These are phyloP conservation scores for Fusarium brevicatenulatum DNA, from an alignment of 2,329 filamentous ascomycete species.

Conservation along the genomic window DNA sequence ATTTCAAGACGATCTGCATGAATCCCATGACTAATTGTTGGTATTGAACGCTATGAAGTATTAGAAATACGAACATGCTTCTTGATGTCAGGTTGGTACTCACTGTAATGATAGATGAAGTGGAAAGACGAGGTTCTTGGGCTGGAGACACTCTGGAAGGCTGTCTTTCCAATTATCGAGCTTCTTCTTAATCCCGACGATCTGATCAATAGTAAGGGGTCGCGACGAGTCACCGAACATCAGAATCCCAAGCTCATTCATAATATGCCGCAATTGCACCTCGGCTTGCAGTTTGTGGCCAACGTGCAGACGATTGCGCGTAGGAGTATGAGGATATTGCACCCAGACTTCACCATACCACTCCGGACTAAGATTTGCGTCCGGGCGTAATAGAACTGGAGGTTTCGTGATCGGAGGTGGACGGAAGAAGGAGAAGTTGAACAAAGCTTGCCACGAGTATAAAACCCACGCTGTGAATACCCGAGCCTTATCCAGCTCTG, in stretches of 20 bases:
- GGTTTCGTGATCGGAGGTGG: too few species aligned
- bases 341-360: too few species aligned
- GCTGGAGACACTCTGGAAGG: background rate
- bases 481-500: too few species aligned
- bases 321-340: too few species aligned
- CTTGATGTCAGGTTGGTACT: background rate
- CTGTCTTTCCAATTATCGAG: background rate
- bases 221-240: background rate
- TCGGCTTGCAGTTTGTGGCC: too few species aligned
- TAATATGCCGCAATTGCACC: background rate
- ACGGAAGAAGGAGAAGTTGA: too few species aligned
- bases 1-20: background rate
- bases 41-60: background rate
- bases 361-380: too few species aligned
- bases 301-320: too few species aligned
- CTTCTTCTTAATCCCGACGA: background rate
- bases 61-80: fast-evolving
- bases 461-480: too few species aligned
- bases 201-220: background rate
- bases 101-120: background rate
- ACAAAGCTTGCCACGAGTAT: too few species aligned
- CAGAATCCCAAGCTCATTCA: background rate
- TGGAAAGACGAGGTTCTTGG: background rate
- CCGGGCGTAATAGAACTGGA: too few species aligned
- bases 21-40: background rate